Percentiles rank a stretch among this genome's conserved stretches.
These are phyloP conservation scores for Xylaria palmicola DNA, from an alignment of 495 filamentous ascomycete species.

Conservation along the genomic window DNA sequence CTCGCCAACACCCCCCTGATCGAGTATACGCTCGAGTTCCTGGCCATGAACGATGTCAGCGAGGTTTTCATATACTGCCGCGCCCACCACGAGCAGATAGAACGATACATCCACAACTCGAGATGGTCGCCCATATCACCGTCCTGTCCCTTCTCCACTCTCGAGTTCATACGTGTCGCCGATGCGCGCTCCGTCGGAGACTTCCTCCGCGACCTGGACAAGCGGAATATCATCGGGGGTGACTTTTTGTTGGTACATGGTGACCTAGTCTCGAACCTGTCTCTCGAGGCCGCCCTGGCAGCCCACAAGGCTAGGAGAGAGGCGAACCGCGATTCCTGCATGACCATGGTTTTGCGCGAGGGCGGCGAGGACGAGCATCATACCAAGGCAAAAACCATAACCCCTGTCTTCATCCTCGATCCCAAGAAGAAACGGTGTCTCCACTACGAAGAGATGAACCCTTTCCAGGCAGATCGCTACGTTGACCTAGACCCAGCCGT, in stretches of 20 bases:
- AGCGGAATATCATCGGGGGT: constrained; percentile 76
- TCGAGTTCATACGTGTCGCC: constrained; percentile 84
- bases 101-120: constrained; percentile 69
- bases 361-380: constrained; percentile 67
- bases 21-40: constrained; percentile 96
- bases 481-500: constrained; percentile 64
- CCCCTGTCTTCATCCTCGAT: constrained; percentile 84
- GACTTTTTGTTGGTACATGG: constrained; percentile 94
- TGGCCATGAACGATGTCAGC: constrained; percentile 87
- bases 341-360: constrained; percentile 91
- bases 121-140: constrained; percentile 44
- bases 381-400: constrained; percentile 68
- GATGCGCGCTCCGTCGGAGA: constrained; percentile 84
- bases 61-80: constrained; percentile 92
- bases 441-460: constrained; percentile 81
- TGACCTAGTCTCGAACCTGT: constrained; percentile 89
- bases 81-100: constrained; percentile 84
- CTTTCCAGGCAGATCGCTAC: constrained; percentile 49
- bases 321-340: constrained; percentile 90
- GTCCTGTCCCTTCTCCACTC: constrained; percentile 78
- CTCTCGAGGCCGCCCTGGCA: constrained; percentile 74
- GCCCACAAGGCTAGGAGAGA: constrained; percentile 78
- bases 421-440: constrained; percentile 76
- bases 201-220: constrained; percentile 91
- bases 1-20: constrained; percentile 92